These are phyloP conservation scores for Apium graveolens DNA, from an alignment of 129 eudicot genomes.

Conservation along the genomic window DNA sequence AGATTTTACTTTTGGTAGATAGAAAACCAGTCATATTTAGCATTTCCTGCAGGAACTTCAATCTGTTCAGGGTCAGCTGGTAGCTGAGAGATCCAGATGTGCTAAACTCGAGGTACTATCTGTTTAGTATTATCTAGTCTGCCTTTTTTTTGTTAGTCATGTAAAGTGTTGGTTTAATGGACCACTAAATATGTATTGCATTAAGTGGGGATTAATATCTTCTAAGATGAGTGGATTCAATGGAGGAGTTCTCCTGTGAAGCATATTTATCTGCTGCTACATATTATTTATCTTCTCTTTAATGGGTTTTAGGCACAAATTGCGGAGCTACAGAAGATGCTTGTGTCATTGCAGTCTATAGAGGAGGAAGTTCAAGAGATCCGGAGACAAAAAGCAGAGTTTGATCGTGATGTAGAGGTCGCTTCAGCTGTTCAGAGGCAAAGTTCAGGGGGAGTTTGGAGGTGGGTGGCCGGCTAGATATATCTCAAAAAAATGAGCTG, in stretches of 20 bases:
- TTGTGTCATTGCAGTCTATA: conserved; percentile 67
- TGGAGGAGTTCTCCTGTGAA: conserved; percentile 3
- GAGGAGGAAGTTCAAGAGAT: conserved; percentile 78
- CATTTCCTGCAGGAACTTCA: conserved; percentile 58
- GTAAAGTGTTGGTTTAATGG: neutral
- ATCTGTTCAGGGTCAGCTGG: conserved; percentile 84
- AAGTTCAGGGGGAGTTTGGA: conserved; percentile 86
- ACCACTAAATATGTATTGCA: conserved; percentile 1
- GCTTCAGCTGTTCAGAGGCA: conserved; percentile 41
- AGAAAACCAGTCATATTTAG: neutral
- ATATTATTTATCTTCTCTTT: neutral
- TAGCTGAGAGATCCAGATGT: conserved; percentile 91
- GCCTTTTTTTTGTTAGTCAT: neutral
- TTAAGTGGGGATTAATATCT: conserved; percentile 1
- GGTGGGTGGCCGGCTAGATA: conserved; percentile 43
- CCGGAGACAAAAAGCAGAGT: conserved; percentile 54
- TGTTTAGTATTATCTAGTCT: neutral
- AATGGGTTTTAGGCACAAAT: conserved; percentile 61
- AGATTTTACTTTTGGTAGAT: too few relatives aligned
- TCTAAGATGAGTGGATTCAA: conserved; percentile 10
- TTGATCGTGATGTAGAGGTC: conserved; percentile 69
- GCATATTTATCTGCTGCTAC: neutral
- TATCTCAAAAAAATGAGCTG: neutral
- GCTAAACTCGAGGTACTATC: conserved; percentile 73
- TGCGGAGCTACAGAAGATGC: conserved; percentile 60